Evolutionary conservation across 2,329 filamentous ascomycete genomes (phyloP).

Genomic region (Dryadomyces quercus-mongolicae): DNA sequence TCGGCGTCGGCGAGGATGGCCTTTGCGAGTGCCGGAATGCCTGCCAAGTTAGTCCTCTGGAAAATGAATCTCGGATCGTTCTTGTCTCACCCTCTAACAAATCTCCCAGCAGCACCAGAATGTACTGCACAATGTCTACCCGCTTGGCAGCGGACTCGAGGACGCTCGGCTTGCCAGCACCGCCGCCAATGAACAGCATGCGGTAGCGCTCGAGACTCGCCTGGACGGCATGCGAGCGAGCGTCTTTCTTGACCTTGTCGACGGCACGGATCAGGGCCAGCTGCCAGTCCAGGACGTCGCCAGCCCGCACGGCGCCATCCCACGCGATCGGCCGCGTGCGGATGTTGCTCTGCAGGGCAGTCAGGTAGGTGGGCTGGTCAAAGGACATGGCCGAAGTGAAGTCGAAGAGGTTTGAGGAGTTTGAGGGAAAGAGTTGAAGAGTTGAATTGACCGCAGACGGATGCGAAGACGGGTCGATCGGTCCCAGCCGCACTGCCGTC

Average conservation of each 20-base stretch:
- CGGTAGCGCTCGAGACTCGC: conserved; percentile 69
- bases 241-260: conserved; percentile 90
- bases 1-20: conserved; percentile 57
- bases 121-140: conserved; percentile 86
- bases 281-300: conserved; percentile 87
- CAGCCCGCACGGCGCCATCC: conserved; percentile 89
- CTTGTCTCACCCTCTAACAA: conserved; percentile 62
- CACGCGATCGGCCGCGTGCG: conserved; percentile 91
- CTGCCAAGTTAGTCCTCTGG: not conserved
- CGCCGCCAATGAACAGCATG: conserved; percentile 70
- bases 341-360: conserved; percentile 91
- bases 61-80: not conserved
- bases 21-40: conserved; percentile 55
- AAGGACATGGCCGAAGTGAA: conserved; percentile 58
- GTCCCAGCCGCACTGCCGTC: not conserved
- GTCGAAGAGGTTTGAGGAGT: not conserved
- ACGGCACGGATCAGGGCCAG: conserved; percentile 92
- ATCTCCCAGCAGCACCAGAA: conserved; percentile 79
- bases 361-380: conserved; percentile 76
- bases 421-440: no score
- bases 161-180: conserved; percentile 58
- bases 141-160: conserved; percentile 78
- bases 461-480: no score
- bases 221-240: conserved; percentile 73
- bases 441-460: no score